These are phyloP conservation scores for Berkeleyomyces rouxiae DNA, from an alignment of 2,329 filamentous ascomycete genomes.

Conservation along the genomic window DNA sequence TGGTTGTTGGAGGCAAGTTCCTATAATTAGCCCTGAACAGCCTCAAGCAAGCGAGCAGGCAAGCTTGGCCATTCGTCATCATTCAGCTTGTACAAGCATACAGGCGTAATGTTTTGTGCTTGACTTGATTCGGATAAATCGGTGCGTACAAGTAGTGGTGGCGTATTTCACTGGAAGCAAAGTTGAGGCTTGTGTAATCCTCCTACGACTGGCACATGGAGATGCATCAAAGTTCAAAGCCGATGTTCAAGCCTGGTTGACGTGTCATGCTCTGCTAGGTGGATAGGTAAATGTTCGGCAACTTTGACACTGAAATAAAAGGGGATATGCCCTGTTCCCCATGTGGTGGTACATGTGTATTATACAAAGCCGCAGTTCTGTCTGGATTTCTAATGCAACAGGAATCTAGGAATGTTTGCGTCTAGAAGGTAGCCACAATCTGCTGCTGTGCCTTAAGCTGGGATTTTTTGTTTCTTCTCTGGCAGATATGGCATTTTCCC, in stretches of 20 bases:
- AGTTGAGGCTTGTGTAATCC: too few species aligned
- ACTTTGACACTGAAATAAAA: neutral
- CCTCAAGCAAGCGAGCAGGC: neutral
- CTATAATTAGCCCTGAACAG: neutral
- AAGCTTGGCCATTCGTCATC: neutral
- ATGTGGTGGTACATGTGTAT: neutral
- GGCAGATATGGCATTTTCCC: neutral
- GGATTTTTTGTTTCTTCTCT: neutral
- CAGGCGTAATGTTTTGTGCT: too few species aligned
- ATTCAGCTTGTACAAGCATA: too few species aligned
- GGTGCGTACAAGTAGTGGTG: too few species aligned
- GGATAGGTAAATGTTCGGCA: neutral
- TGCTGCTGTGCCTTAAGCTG: neutral
- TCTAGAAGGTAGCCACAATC: neutral
- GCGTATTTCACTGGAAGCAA: too few species aligned
- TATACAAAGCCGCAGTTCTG: neutral
- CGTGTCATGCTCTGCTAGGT: too few species aligned
- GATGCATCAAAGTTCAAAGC: too few species aligned
- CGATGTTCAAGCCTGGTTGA: too few species aligned
- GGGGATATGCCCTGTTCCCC: neutral
- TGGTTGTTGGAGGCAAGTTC: neutral
- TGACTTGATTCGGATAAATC: too few species aligned
- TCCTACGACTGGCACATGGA: too few species aligned
- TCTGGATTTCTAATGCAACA: neutral
- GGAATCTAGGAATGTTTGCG: neutral